Conservation (phyloP, 345 rosid species). For the Luvunga scandens region DNA sequence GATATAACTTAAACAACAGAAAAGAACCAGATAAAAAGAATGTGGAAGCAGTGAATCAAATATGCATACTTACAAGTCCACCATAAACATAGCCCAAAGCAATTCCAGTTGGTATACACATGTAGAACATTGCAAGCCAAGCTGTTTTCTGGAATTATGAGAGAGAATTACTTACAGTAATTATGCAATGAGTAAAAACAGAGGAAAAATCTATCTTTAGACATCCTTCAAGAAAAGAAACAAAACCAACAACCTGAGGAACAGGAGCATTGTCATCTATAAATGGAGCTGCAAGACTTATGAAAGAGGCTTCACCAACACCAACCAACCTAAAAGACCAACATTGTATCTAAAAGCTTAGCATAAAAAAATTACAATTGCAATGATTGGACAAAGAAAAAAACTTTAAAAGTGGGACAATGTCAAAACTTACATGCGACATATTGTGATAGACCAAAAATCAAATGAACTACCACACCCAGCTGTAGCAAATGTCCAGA, state of each 20-base stretch:
- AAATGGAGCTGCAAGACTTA: slow-evolving; percentile 97
- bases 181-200: background rate
- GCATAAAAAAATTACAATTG: slow-evolving; percentile 4
- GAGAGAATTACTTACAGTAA: background rate
- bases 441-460: slow-evolving; percentile 82
- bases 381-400: background rate
- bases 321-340: slow-evolving; percentile 76
- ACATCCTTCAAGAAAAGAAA: background rate
- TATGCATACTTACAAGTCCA: slow-evolving; percentile 62
- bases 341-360: background rate
- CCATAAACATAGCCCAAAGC: slow-evolving; percentile 94
- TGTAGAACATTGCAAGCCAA: slow-evolving; percentile 93
- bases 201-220: background rate
- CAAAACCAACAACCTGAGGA: slow-evolving; percentile 49
- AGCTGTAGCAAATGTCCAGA: slow-evolving; percentile 79
- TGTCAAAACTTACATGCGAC: slow-evolving; percentile 64
- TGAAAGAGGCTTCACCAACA: slow-evolving; percentile 98
- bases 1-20: background rate
- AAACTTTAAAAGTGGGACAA: slow-evolving; percentile 1
- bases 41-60: background rate
- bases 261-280: slow-evolving; percentile 92
- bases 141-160: slow-evolving; percentile 63
- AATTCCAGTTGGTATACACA: slow-evolving; percentile 94
- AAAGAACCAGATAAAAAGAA: background rate
- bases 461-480: slow-evolving; percentile 78